These are phyloP conservation scores for Ascochyta rabiei DNA, from an alignment of 2,329 filamentous ascomycete species.

Conservation along the genomic window DNA sequence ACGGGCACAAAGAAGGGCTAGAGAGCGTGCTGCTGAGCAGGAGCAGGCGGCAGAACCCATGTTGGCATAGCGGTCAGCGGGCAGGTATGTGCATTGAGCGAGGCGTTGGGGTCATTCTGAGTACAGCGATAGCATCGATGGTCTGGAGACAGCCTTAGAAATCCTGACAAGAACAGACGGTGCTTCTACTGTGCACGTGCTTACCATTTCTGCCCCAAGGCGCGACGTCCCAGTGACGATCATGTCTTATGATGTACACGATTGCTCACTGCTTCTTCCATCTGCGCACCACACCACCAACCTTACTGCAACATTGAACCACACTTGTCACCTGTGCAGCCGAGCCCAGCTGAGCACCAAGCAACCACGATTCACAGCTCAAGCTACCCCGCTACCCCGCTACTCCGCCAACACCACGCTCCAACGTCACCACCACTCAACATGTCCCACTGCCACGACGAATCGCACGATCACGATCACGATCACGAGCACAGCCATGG, in stretches of 20 bases:
- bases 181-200: conserved; percentile 2
- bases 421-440: conserved; percentile 8
- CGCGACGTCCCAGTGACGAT: neutral
- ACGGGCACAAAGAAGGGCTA: conserved; percentile 40
- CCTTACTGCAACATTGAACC: neutral
- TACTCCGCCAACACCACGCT: conserved; percentile 27
- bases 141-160: neutral
- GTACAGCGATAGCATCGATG: neutral
- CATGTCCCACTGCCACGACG: conserved; percentile 41
- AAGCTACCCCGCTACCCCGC: conserved; percentile 44
- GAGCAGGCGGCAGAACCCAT: conserved; percentile 41
- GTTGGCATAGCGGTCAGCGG: conserved; percentile 30
- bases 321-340: neutral
- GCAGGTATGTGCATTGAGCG: conserved; percentile 38
- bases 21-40: conserved; percentile 40
- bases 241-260: neutral
- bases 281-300: neutral
- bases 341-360: neutral
- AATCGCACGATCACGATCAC: conserved; percentile 54
- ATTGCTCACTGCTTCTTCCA: neutral
- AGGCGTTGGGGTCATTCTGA: conserved; percentile 36
- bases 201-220: neutral
- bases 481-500: conserved; percentile 67
- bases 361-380: conserved; percentile 8
- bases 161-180: neutral